A percentile compares a stretch with the other conserved stretches of the same genome.
Conservation (phyloP, 2,329 filamentous ascomycete species). For the Calonectria pauciramosa region DNA sequence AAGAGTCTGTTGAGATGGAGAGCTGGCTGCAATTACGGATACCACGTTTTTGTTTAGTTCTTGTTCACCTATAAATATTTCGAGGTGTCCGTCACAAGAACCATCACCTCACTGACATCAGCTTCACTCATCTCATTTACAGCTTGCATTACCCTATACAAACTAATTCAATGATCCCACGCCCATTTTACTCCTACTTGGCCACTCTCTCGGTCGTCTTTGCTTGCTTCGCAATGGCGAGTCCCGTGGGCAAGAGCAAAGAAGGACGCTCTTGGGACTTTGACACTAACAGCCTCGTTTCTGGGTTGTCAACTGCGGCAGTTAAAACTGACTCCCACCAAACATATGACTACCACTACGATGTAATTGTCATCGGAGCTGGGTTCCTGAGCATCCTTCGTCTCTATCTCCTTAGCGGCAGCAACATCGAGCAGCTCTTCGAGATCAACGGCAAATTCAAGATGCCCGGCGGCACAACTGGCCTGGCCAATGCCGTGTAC, state of each 20-base stretch:
- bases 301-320: neutral
- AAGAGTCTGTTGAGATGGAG: neutral
- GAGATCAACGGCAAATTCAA: neutral
- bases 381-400: neutral
- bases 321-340: neutral
- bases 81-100: neutral
- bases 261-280: neutral
- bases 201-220: neutral
- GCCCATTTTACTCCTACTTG: neutral
- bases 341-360: neutral
- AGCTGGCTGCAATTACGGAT: neutral
- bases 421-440: neutral
- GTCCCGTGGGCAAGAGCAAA: neutral
- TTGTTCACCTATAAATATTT: neutral
- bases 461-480: neutral
- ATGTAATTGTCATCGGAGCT: neutral
- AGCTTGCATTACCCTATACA: neutral
- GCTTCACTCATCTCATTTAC: neutral
- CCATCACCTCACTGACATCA: neutral
- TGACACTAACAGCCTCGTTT: neutral
- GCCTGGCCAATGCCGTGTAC: neutral
- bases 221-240: neutral
- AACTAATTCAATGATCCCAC: neutral
- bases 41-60: neutral
- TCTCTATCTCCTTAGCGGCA: neutral